Evolutionary conservation across 2,329 filamentous ascomycete genomes (phyloP).

Genomic region (Penicillium thymicola): DNA sequence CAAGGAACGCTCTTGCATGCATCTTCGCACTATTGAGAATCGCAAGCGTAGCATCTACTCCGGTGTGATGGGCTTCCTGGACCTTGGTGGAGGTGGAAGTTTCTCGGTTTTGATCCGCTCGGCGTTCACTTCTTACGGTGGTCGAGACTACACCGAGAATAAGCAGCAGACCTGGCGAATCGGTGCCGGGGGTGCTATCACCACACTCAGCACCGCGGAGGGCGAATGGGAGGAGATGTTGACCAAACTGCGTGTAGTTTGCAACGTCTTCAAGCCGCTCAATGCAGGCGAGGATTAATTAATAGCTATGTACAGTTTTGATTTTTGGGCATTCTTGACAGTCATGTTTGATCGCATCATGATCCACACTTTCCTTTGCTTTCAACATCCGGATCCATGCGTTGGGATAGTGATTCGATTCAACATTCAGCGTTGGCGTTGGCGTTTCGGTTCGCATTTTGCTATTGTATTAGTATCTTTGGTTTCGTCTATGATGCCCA

Average conservation of each 20-base stretch:
- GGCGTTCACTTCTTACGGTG: constrained; percentile 54
- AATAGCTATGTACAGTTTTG: too few relatives aligned
- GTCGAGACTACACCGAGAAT: constrained; percentile 14
- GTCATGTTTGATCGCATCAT: constrained; percentile 1
- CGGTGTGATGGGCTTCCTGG: constrained; percentile 85
- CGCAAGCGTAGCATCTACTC: constrained; percentile 72
- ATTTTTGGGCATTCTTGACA: neutral
- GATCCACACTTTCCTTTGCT: constrained; percentile 11
- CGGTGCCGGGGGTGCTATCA: constrained; percentile 87
- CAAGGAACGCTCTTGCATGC: constrained; percentile 86
- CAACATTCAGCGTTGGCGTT: constrained; percentile 32
- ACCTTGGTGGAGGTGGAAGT: constrained; percentile 78
- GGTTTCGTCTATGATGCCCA: neutral
- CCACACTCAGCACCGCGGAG: constrained; percentile 72
- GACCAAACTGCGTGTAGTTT: constrained; percentile 59
- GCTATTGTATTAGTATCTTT: neutral
- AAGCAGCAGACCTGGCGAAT: constrained; percentile 63
- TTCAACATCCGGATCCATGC: constrained; percentile 30
- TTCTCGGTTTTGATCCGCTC: constrained; percentile 90
- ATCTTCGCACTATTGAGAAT: constrained; percentile 68
- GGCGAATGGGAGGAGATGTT: constrained; percentile 92
- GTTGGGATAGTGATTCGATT: constrained; percentile 22
- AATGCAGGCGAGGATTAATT: neutral
- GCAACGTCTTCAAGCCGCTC: constrained; percentile 40
- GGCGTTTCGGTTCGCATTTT: constrained; percentile 14